Base-by-base conservation (phyloP, 1,139 yeast species). In the Yamadazyma sp. region DNA sequence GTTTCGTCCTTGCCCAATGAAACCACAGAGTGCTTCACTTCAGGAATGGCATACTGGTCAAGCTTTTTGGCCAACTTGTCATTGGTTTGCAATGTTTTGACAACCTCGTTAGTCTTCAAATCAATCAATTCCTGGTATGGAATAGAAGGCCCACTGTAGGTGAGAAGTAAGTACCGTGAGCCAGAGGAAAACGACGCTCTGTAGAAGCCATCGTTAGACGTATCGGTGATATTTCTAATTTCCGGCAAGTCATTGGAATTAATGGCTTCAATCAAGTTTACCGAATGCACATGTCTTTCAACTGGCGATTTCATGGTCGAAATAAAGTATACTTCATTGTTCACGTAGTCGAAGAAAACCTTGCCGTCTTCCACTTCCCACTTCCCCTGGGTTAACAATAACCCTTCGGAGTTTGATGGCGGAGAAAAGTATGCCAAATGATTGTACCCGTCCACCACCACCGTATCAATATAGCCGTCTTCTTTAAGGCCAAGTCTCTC, bases 181-280 rank as follows among this genome's bases (percentile, higher is more conserved):
- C 89, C 89, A 2, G 81, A 63, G 1, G 90, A 82, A 49, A 82
- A 83, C 1, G 89, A 77, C 1, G 79, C 85, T 6, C 73, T 56
- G 59, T 70, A 88, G 68, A 82, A 86, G 2, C 90, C 96, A 32
- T 76, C 83, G 16, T 60, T 60, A 1, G 70, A 53, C 1, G 74
- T 70, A 45, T 78, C 70, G 4, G 92, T 82, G 23, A 86, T 61
- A 35, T 73, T 73, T 28, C 59, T 59, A 21, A 79, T 57, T 11
- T 63, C 66, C 0, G 70, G 67, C 16, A 54, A 39, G 38, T 5
- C 54, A 44, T 54, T 55, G 2, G 48, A 33, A 11, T 51, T 45
- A 9, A 48, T 41, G 7, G 62, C 60, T 18, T 66, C 70, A 23
- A 61, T 45, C 35, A 77, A 57, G 39, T 64, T 60, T 23, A 76